phyloP scores from a whole-genome alignment of 768 basidiomycete genomes.

The Exsudoporus frostii region DNA sequence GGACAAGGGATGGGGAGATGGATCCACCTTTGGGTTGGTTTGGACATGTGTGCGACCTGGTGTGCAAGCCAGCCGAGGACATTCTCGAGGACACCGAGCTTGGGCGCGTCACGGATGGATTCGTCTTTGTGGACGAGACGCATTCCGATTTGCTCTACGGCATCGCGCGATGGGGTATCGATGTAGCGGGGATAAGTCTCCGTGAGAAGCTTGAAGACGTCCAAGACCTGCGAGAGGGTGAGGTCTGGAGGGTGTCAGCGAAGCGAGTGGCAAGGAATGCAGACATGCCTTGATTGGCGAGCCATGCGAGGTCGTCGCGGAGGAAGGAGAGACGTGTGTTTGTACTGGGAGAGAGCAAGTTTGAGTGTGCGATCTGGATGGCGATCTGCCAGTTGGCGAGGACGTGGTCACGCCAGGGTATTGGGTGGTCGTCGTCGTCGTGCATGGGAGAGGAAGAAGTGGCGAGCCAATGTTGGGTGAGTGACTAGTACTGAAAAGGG shows the following conservation, averaged over 20 bases:
- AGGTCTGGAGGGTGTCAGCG: conserved; percentile 45
- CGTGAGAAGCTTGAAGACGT: conserved; percentile 70
- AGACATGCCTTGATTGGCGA: conserved; percentile 56
- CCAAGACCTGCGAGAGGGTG: conserved; percentile 55
- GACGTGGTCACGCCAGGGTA: conserved; percentile 53
- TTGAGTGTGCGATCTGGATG: conserved; percentile 49
- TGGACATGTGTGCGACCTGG: conserved; percentile 60
- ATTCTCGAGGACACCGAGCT: conserved; percentile 62
- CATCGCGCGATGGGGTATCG: conserved; percentile 66
- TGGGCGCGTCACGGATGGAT: conserved; percentile 38
- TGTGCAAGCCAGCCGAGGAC: conserved; percentile 73
- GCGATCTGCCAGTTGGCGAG: conserved; percentile 55
- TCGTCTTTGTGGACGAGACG: conserved; percentile 65
- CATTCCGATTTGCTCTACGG: conserved; percentile 65
- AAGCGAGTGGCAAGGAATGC: neutral
- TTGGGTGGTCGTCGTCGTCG: neutral
- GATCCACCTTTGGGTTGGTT: too few species aligned
- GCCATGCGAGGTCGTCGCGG: conserved; percentile 54
- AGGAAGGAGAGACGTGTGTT: conserved; percentile 57
- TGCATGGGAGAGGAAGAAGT: neutral
- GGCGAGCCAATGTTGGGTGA: conserved; percentile 37
- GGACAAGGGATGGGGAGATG: neutral
- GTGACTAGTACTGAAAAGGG: neutral
- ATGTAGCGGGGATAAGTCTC: conserved; percentile 77
- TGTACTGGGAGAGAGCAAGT: conserved; percentile 51